Evolutionary conservation across 2,329 filamentous ascomycete species (phyloP), one percentile per base, ranked within the genome.

Genomic region (Alternaria alternata): DNA sequence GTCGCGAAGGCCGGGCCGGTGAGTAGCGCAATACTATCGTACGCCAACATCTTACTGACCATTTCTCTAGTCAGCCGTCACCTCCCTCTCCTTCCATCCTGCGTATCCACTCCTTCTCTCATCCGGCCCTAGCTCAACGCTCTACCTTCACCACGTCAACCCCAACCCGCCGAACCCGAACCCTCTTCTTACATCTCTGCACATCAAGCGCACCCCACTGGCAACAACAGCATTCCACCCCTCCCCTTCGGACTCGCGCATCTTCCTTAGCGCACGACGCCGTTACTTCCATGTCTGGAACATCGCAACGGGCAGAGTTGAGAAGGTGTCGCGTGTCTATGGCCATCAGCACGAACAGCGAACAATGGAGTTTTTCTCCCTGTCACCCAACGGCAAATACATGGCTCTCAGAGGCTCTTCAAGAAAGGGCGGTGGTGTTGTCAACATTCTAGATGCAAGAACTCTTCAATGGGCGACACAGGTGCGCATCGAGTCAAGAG

Each of bases 211-310:
- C 64, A 94, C 93, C 0, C 91, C 94, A n/a, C 85, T 99, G 54
- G 88, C 90, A 59, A 93, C 91, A 11, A 93, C 94, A 7, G 87
- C 91, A 38, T 98, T 99, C 78, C 83, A 93, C 58, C 87, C 78
- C 7, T 76, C 85, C 26, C 88, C 90, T 5, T 81, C 81, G 16
- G 92, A 91, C 64, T 89, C 91, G 64, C 90, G 90, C 69, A 91
- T 99, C 67, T 92, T 97, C 78, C 91, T 97, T 61, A 91, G 93
- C 18, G 94, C 94, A 38, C 90, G 94, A 36, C 88, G 95, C 51
- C 89, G 89, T 64, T 98, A 93, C 82, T 97, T 98, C 79, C 95
- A 98, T 80, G 89, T 91, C 67, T 99, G 95, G 95, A 90, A 98
- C 72, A 85, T 99, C 24, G 84, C 90, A 43, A 89, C 90, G 0